A percentile compares a stretch with the other conserved stretches of the same genome.
These are phyloP conservation scores for Termitomyces sp. DNA, from an alignment of 768 basidiomycete species.

Conservation along the genomic window DNA sequence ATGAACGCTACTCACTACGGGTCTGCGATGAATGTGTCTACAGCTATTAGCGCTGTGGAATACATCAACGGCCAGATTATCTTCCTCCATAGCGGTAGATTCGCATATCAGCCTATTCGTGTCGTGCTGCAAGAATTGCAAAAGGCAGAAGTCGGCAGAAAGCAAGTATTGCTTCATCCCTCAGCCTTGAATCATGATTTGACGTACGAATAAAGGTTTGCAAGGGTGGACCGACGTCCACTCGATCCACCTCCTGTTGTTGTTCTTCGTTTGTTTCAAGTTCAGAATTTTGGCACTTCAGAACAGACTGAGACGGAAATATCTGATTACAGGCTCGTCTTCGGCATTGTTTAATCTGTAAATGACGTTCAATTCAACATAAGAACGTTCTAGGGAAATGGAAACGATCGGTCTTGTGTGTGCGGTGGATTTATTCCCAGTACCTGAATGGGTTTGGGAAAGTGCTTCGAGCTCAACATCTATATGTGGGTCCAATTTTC, in stretches of 20 bases:
- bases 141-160: conserved; percentile 63
- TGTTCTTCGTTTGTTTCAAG: conserved; percentile 45
- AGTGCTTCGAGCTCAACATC: not conserved
- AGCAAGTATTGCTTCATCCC: conserved; percentile 30
- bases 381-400: conserved; percentile 35
- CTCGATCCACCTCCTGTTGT: conserved; percentile 62
- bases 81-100: conserved; percentile 33
- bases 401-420: conserved; percentile 59
- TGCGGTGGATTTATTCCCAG: conserved; percentile 65
- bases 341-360: not conserved
- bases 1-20: not conserved
- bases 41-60: not conserved
- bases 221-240: conserved; percentile 57
- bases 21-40: not conserved
- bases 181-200: not conserved
- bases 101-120: conserved; percentile 42
- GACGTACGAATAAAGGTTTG: conserved; percentile 34
- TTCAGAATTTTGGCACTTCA: conserved; percentile 33
- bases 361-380: not conserved
- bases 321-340: conserved; percentile 40
- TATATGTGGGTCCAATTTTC: not conserved
- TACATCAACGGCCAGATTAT: not conserved
- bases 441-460: conserved; percentile 29
- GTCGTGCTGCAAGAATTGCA: conserved; percentile 56
- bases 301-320: conserved; percentile 43